Evolutionary conservation across 2,329 filamentous ascomycete species (phyloP).

Genomic region (Sclerotinia glacialis): DNA sequence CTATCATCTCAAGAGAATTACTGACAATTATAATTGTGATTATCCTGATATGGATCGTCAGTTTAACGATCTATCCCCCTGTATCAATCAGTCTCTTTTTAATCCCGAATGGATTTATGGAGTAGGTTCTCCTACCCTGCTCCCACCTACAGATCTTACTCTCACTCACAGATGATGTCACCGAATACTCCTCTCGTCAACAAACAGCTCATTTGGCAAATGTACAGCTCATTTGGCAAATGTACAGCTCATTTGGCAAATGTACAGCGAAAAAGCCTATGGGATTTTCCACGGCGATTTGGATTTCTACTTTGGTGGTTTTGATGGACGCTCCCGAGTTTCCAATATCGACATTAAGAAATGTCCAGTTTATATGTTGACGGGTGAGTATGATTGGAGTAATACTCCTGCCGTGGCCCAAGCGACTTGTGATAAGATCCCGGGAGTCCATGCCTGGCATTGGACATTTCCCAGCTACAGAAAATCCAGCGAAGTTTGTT

Average conservation of each 20-base stretch:
- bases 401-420: conserved; percentile 25
- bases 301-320: conserved; percentile 52
- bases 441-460: neutral
- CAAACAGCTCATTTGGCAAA: conserved; percentile 48
- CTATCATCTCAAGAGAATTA: neutral
- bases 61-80: conserved; percentile 5
- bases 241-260: conserved; percentile 51
- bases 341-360: conserved; percentile 47
- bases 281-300: conserved; percentile 52
- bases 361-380: conserved; percentile 52
- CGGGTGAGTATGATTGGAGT: conserved; percentile 39
- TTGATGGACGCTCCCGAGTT: conserved; percentile 47
- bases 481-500: conserved; percentile 1
- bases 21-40: conserved; percentile 6
- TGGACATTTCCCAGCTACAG: conserved; percentile 14
- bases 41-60: conserved; percentile 6
- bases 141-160: neutral
- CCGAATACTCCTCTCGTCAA: conserved; percentile 34
- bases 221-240: too few relatives aligned
- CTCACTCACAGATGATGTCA: neutral
- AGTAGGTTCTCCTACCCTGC: neutral
- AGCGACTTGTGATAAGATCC: conserved; percentile 18
- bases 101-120: conserved; percentile 14
- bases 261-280: conserved; percentile 50
- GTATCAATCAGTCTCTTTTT: conserved; percentile 7